Base-by-base conservation (phyloP, 2,329 filamentous ascomycete genomes). In the Diplocarpon mali region DNA sequence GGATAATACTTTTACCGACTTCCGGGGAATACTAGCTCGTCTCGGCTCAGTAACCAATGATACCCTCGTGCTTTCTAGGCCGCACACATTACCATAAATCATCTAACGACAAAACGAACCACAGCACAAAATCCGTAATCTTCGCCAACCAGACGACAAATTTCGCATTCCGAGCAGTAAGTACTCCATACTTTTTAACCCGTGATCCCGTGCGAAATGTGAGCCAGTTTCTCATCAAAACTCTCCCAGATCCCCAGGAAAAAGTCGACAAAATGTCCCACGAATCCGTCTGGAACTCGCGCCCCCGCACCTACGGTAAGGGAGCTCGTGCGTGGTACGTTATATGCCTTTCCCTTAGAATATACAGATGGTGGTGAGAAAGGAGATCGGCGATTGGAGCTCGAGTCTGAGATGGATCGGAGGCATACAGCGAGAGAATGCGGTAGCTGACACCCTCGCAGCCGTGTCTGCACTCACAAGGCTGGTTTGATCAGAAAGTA, bases 401-500 rank as follows among this genome's bases (percentile, higher is more conserved):
- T 15, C 28, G 29, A 29, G 27, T 27, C 15, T 17, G 41, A 31
- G 24, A 7, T 32, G n/a, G 27, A 14, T 24, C 12, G 30, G 30
- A 36, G 36, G 35, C 12, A 20, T 31, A 20, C 12, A 39, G 27
- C n/a, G 14, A 16, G 35, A 14, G 40, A 43, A 16, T 7, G 5
- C 24, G 28, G 36, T 15, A 30, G 46, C 52, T 53, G 47, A 54
- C 46, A 29, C 46, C 35, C 29, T 28, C 28, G 49, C 64, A 85
- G 81, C 76, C 82, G 81, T 66, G 80, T 85, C 67, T 85, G 81
- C 86, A 87, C 88, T 67, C 90, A 98, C 85, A 82, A 79, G 67
- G 90, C 92, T 66, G 92, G 92, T 93, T 82, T 98, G 62, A 95
- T 98, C 81, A 89, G 92, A 78, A 98, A 98, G 78, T 98, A 98